These are phyloP conservation scores for Theobroma grandiflorum DNA, from an alignment of 441 rosid species.

Conservation along the genomic window DNA sequence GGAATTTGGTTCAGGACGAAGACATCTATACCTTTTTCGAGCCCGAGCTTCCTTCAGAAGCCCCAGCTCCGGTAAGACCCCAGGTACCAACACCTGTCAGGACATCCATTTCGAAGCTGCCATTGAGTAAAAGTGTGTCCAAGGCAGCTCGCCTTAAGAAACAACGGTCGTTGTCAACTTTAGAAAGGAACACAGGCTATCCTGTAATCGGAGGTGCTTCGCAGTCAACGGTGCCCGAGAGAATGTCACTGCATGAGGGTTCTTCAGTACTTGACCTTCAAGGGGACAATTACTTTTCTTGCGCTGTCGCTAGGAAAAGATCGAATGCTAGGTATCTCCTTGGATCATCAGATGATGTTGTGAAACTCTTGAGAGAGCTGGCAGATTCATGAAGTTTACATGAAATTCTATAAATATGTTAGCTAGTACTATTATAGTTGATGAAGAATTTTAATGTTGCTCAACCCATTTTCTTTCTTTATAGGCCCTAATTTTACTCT, in stretches of 20 bases:
- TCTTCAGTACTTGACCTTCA: slow-evolving; percentile 74
- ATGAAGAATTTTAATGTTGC: too few relatives aligned
- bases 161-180: slow-evolving; percentile 59
- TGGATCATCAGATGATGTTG: slow-evolving; percentile 61
- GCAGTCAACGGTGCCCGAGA: slow-evolving; percentile 43
- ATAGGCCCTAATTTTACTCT: too few relatives aligned
- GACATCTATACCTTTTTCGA: slow-evolving; percentile 78
- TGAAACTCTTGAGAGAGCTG: slow-evolving; percentile 56
- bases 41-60: slow-evolving; percentile 67
- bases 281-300: slow-evolving; percentile 77
- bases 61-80: slow-evolving; percentile 32
- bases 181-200: slow-evolving; percentile 45
- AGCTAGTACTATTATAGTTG: too few relatives aligned
- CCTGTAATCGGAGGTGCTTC: slow-evolving; percentile 42
- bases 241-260: slow-evolving; percentile 49
- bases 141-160: slow-evolving; percentile 45
- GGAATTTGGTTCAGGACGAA: slow-evolving; percentile 62
- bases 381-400: slow-evolving; percentile 22
- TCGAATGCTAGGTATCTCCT: slow-evolving; percentile 72
- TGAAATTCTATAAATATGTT: too few relatives aligned
- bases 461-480: too few relatives aligned
- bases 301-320: slow-evolving; percentile 68
- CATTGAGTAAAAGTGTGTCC: slow-evolving; percentile 36
- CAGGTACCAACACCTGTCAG: slow-evolving; percentile 42
- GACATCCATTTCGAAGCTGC: slow-evolving; percentile 41